A percentile compares a stretch with the other conserved stretches of the same genome.
These are phyloP conservation scores for Cutaneotrichosporon sp. DNA, from an alignment of 1,284 basidiomycete species.

Conservation along the genomic window DNA sequence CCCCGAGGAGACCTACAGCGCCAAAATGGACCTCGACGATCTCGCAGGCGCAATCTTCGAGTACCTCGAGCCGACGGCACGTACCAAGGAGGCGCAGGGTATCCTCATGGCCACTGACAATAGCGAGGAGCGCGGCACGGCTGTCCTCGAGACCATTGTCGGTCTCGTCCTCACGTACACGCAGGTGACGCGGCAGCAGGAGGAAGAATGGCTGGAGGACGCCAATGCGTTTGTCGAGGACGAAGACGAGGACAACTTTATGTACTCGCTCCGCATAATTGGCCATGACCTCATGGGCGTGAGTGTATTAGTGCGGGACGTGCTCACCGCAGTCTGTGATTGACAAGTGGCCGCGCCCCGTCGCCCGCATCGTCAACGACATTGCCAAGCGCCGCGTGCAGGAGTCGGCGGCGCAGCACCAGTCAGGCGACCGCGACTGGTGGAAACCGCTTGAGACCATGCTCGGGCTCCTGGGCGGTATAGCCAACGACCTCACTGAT, in stretches of 20 bases:
- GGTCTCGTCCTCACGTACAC: slow-evolving; percentile 63
- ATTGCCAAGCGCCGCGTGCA: slow-evolving; percentile 53
- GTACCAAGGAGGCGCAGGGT: slow-evolving; percentile 19
- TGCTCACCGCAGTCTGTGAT: slow-evolving; percentile 58
- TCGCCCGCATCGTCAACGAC: slow-evolving; percentile 57
- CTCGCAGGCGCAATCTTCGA: slow-evolving; percentile 75
- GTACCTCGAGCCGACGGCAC: slow-evolving; percentile 65
- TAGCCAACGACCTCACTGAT: slow-evolving; percentile 69
- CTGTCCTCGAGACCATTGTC: slow-evolving; percentile 55
- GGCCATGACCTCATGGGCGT: slow-evolving; percentile 79
- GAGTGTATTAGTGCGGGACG: slow-evolving; percentile 25
- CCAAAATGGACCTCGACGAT: slow-evolving; percentile 59
- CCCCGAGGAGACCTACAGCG: slow-evolving; percentile 59
- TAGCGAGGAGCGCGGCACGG: slow-evolving; percentile 47
- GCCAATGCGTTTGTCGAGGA: slow-evolving; percentile 89
- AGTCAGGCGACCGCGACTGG: slow-evolving; percentile 45
- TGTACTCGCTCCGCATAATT: slow-evolving; percentile 75
- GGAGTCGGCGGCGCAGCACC: slow-evolving; percentile 30
- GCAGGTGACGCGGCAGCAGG: slow-evolving; percentile 76
- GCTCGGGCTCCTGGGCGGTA: slow-evolving; percentile 76
- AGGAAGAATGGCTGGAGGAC: slow-evolving; percentile 83
- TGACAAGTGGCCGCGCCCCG: slow-evolving; percentile 59
- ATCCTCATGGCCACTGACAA: slow-evolving; percentile 18
- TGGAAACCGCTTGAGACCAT: slow-evolving; percentile 84
- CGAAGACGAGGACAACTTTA: slow-evolving; percentile 83